Conservation (phyloP, 106 monocot species). For the Dendrobium catenatum region DNA sequence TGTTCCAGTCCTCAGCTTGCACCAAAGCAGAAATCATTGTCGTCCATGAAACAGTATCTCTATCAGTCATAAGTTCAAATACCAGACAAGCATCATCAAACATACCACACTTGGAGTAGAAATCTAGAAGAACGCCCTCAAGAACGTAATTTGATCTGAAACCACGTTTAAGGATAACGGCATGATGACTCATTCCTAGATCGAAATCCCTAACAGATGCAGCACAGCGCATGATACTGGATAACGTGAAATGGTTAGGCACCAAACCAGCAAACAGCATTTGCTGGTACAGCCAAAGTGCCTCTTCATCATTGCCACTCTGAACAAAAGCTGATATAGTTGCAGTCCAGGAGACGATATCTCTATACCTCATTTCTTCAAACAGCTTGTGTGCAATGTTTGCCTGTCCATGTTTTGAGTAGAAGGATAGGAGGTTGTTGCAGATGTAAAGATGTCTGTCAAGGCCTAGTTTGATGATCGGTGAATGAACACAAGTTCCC, state of each 20-base stretch:
- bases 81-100: conserved; percentile 22
- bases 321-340: conserved; percentile 42
- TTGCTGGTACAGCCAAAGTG: conserved; percentile 26
- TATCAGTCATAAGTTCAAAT: conserved; percentile 23
- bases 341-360: conserved; percentile 67
- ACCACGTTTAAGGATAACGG: conserved; percentile 31
- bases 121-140: conserved; percentile 34
- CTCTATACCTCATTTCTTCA: conserved; percentile 45
- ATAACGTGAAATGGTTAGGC: conserved; percentile 68
- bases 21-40: conserved; percentile 56
- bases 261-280: conserved; percentile 22
- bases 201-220: conserved; percentile 11
- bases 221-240: conserved; percentile 41
- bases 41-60: conserved; percentile 64
- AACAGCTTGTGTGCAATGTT: conserved; percentile 47
- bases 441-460: conserved; percentile 20
- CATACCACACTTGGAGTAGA: conserved; percentile 35
- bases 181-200: conserved; percentile 32
- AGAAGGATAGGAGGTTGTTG: conserved; percentile 52
- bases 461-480: conserved; percentile 53
- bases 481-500: conserved; percentile 30
- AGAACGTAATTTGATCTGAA: conserved; percentile 28
- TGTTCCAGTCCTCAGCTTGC: conserved; percentile 30
- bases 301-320: conserved; percentile 16
- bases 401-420: conserved; percentile 18